Percentiles rank a stretch among this genome's conserved stretches.
Evolutionary conservation across 2,329 filamentous ascomycete species (phyloP).

Genomic region (Botryotinia globosa): DNA sequence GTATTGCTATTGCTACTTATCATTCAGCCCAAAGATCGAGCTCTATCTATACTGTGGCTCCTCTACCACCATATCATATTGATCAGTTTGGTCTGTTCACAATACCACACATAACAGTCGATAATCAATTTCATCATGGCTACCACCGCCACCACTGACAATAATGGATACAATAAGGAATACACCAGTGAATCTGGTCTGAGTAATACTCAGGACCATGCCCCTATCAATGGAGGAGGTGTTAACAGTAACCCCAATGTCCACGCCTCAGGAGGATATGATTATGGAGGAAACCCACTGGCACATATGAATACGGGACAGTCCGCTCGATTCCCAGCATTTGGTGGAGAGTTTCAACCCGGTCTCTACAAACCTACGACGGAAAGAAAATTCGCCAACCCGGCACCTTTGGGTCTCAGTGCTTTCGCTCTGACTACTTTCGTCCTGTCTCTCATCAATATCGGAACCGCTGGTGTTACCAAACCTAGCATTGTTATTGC

Average conservation of each 20-base stretch:
- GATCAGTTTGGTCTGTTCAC: not conserved
- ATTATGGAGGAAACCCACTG: slow-evolving; percentile 45
- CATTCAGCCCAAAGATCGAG: not conserved
- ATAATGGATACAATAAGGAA: slow-evolving; percentile 28
- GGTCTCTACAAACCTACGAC: slow-evolving; percentile 55
- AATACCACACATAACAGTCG: not conserved
- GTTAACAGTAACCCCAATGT: slow-evolving; percentile 7
- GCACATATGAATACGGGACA: slow-evolving; percentile 46
- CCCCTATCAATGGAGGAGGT: slow-evolving; percentile 14
- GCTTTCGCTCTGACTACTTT: slow-evolving; percentile 64
- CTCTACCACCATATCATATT: not conserved
- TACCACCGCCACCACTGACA: slow-evolving; percentile 28
- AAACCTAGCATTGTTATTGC: slow-evolving; percentile 54
- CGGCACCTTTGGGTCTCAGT: slow-evolving; percentile 56
- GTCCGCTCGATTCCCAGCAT: slow-evolving; percentile 49
- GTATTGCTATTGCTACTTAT: not conserved
- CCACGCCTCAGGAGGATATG: slow-evolving; percentile 20
- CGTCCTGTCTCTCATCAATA: slow-evolving; percentile 57
- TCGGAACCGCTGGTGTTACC: slow-evolving; percentile 47
- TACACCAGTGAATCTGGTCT: slow-evolving; percentile 20
- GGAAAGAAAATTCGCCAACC: slow-evolving; percentile 56
- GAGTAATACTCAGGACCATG: slow-evolving; percentile 26
- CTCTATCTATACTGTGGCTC: not conserved
- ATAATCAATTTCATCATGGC: slow-evolving; percentile 28
- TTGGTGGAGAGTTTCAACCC: slow-evolving; percentile 59